These are phyloP conservation scores for Metschnikowia bowlesiae DNA, from an alignment of 805 yeast species.

Conservation along the genomic window DNA sequence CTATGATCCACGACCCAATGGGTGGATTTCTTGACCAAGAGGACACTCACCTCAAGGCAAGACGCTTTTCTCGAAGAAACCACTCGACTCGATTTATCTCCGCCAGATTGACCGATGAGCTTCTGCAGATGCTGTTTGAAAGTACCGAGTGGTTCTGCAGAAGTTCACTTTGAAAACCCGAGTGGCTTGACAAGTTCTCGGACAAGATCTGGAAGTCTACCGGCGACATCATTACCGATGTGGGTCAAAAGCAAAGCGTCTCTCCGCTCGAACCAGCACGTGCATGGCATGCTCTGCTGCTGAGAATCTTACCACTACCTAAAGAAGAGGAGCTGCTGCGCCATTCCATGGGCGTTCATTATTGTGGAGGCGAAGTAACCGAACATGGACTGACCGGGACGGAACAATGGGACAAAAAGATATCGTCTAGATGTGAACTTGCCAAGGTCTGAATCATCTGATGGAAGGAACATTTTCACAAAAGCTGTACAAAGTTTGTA, in stretches of 20 bases:
- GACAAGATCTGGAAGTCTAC: conserved; percentile 70
- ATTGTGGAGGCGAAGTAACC: no score
- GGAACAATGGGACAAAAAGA: no score
- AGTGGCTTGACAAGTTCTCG: conserved; percentile 68
- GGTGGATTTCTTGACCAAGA: conserved; percentile 43
- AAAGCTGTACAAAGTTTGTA: no score
- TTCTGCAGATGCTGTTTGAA: conserved; percentile 14
- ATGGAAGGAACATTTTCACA: no score
- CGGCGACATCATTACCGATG: conserved; percentile 46
- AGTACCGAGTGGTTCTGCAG: conserved; percentile 21
- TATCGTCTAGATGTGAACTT: no score
- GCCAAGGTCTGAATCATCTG: no score
- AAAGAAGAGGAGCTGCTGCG: no score
- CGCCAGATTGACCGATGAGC: conserved; percentile 54
- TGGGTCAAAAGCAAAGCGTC: conserved; percentile 62
- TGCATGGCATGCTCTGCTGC: no score
- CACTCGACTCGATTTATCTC: conserved; percentile 63
- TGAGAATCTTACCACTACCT: no score
- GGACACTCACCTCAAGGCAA: conserved; percentile 44
- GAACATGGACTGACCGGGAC: no score
- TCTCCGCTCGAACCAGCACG: no score
- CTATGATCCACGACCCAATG: conserved; percentile 45
- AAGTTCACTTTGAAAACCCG: conserved; percentile 40
- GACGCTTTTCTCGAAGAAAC: conserved; percentile 49
- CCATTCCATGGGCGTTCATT: no score